Evolutionary conservation across 1,139 yeast species (phyloP), one percentile per base, ranked within the genome.

Genomic region (Taphrina pruni): DNA sequence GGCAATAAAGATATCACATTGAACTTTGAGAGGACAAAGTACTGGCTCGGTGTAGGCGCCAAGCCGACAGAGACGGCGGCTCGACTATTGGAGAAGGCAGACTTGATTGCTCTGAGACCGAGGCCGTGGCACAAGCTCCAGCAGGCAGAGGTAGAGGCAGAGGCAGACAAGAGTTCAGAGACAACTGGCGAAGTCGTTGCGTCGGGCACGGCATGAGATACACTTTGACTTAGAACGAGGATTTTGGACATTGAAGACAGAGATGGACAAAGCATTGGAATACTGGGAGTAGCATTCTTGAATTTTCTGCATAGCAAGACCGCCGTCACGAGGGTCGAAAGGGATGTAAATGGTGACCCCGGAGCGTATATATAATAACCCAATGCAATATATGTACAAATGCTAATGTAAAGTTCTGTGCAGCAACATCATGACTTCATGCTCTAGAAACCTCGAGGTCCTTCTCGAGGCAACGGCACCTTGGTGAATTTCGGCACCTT

Each of bases 1-100:
- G 87, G 87, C 73, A 82, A 81, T 72, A 94, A 94, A 77, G 92
- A 92, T 74, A 85, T 94, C 52, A 85, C 87, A 74, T 81, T 94
- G 60, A 98, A 94, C 77, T 91, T 94, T 77, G 87, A 87, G 73
- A 86, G 97, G 74, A 87, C 97, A n/a, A 91, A 91, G 78, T 95
- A 94, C 80, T 94, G 99, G 99, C 81, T 94, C 58, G 97, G 97
- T 76, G 97, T 91, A 17, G 99, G 99, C n/a, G 99, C 98, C 0
- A 96, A 90, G 77, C 96, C 97, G 4, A 87, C 95, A 45, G 93
- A 89, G 57, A 83, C 95, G 5, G 96, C 93, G 12, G 85, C 87
- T 5, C 87, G 87, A 74, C 80, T 94, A 72, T 85, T 94, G 77
- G 88, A 88, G 76, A 90, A 90, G 78, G 91, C 91, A 3, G 91